Evolutionary conservation across 306 rosid species (phyloP), one percentile per base, ranked within the genome.

Genomic region (Crotalaria pallida): DNA sequence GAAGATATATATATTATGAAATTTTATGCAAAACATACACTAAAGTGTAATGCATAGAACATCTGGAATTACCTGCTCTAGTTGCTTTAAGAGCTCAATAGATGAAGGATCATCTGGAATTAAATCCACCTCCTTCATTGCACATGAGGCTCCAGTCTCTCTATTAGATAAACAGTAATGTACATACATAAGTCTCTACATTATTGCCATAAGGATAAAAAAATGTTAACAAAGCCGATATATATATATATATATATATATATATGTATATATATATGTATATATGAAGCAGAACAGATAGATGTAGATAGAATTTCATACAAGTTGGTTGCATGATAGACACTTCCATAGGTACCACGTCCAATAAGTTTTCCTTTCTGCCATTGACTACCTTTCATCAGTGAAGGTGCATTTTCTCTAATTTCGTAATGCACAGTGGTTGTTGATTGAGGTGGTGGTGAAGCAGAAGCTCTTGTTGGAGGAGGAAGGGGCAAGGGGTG

Each of bases 401-500:
- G n/a, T 19, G 88, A 80, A 44, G 87, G 53, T 7, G 78, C 71
- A 29, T 24, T 74, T 71, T 87, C 97, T 7, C 22, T n/a, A 34
- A 44, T n/a, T n/a, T n/a, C n/a, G 43, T 81, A 82, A 78, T 74
- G 81, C 15, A 7, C 40, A 3, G 47, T 41, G n/a, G 58, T 23
- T n/a, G 80, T 3, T 27, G 31, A 27, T 58, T 71, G 89, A 57
- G 81, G 58, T 36, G 65, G 79, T 1, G 65, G 65, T 53, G 77
- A 76, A 24, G 88, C 77, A 48, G 77, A 76, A 24, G 88, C 77
- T 64, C 74, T 68, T n/a, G n/a, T n/a, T n/a, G n/a, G n/a, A 1
- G 98, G 98, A 50, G 98, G 98, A 78, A 81, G 96, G 24, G 98
- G 97, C 82, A 94, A 80, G 0, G 96, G 97, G 78, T 94, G 87